These are phyloP conservation scores for Rhizopogon vinicolor DNA, from an alignment of 768 basidiomycete species.

Conservation along the genomic window DNA sequence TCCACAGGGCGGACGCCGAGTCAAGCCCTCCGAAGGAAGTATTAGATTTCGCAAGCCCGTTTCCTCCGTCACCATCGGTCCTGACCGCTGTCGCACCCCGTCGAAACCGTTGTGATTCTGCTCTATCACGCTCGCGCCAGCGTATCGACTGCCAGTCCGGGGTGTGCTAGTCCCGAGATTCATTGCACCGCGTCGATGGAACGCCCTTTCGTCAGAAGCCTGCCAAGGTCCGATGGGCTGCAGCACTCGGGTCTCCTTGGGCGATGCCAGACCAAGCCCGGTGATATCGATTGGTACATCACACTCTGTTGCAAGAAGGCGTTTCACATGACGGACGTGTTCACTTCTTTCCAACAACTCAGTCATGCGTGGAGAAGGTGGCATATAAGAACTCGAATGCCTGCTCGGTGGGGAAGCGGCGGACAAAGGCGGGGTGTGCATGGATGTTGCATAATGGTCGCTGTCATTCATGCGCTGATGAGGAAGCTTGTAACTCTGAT, in stretches of 20 bases:
- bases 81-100: neutral
- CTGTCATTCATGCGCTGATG: neutral
- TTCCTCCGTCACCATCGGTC: neutral
- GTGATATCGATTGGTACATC: neutral
- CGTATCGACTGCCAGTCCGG: neutral
- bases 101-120: neutral
- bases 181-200: neutral
- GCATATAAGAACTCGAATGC: neutral
- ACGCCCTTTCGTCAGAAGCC: neutral
- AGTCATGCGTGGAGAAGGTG: neutral
- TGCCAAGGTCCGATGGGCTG: neutral
- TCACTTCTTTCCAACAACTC: neutral
- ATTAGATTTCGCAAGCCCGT: neutral
- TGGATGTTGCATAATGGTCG: neutral
- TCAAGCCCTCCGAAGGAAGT: neutral
- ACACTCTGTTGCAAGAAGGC: neutral
- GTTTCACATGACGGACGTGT: neutral
- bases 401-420: neutral
- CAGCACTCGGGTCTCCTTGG: neutral
- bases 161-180: neutral
- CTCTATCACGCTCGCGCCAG: neutral
- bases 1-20: neutral
- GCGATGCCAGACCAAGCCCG: neutral
- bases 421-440: neutral
- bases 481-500: neutral